Base-by-base conservation (phyloP, 352 stramenopile species). In the Discostella stelligera region DNA sequence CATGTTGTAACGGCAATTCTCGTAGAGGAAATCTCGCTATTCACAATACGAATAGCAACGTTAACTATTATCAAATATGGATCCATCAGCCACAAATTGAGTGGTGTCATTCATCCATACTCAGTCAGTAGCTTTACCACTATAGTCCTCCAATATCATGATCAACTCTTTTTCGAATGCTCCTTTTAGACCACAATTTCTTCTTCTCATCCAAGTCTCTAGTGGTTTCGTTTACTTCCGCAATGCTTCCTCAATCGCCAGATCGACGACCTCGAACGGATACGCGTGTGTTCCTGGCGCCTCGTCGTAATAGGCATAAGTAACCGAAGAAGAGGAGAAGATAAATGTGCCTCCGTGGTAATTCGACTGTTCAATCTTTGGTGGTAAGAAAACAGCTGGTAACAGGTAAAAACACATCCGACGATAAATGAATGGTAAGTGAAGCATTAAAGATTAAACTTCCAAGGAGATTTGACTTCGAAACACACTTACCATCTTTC, bases 301-400 rank as follows among this genome's bases (percentile, higher is more conserved):
- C 74, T 84, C 82, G 54, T 92, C 86, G 50, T 92, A 90, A 75
- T 90, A 82, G 6, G 79, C 86, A 69, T 85, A 89, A 7, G 87
- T 14, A 14, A 85, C 85, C 44, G 71, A 53, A 10, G 77, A 61
- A n/a, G 73, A 66, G 20, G 82, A 69, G 46, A 92, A 90, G 25
- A 92, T 62, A 59, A 92, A 90, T n/a, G 82, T 80, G 59, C 84
- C 86, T 18, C 86, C 86, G 39, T 92, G 86, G 50, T 86, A 78
- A 46, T 88, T 86, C 7, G 76, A 82, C 76, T 92, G 86, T 32
- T 85, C 75, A 20, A 83, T 74, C 49, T 90, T 90, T 11, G 86
- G 84, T 59, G 84, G 84, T 48, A 90, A 83, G 52, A 81, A 89
- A 37, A 88, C 50, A n/a, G 83, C 84, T 84, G 25, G 7, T 44